phyloP scores from a whole-genome alignment of 176 grass and related monocot genomes.

The Carex myosuroides region DNA sequence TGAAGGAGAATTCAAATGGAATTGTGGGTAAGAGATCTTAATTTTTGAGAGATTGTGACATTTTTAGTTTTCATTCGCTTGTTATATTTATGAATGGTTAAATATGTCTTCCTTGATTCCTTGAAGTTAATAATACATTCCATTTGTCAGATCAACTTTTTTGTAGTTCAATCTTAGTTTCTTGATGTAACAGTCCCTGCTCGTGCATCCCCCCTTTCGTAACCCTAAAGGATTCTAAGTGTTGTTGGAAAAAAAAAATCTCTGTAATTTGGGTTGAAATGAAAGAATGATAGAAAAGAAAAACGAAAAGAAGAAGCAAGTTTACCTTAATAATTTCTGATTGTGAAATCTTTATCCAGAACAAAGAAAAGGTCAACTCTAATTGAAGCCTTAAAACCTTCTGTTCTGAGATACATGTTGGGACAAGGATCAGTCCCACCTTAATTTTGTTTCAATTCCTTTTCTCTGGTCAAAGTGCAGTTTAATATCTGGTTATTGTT shows the following conservation, averaged over 20 bases:
- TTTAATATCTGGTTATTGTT: not conserved
- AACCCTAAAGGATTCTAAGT: not conserved
- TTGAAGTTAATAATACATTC: not conserved
- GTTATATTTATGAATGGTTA: not conserved
- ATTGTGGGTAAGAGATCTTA: slow-evolving; percentile 60
- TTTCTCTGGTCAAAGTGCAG: not conserved
- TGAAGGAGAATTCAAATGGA: slow-evolving; percentile 93
- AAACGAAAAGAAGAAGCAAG: not conserved
- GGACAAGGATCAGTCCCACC: not conserved
- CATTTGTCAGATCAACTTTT: not conserved
- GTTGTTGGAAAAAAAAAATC: not conserved
- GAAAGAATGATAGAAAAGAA: not conserved
- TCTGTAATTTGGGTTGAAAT: not conserved
- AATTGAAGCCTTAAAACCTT: not conserved
- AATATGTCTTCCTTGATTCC: not conserved
- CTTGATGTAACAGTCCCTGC: not conserved
- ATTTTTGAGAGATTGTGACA: slow-evolving; percentile 3
- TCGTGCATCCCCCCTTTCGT: not conserved
- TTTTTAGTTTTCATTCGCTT: not conserved
- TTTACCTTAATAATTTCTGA: not conserved
- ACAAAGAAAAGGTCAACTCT: not conserved
- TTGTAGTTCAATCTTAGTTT: not conserved
- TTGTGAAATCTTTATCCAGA: not conserved
- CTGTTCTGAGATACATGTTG: not conserved
- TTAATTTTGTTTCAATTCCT: not conserved